These are phyloP conservation scores for Guadua angustifolia DNA, from an alignment of 176 grass and related monocot genomes.

Conservation along the genomic window DNA sequence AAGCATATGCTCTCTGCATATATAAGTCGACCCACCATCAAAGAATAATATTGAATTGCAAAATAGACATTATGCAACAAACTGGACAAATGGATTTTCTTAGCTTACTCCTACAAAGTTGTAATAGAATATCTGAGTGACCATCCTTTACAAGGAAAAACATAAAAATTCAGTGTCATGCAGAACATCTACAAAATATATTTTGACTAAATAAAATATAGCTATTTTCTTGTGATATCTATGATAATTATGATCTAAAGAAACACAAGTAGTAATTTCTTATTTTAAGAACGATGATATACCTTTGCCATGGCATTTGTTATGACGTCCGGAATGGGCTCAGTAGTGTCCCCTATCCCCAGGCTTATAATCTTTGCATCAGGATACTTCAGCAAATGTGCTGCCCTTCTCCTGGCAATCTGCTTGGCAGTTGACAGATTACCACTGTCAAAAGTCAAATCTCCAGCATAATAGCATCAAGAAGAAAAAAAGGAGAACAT, in stretches of 20 bases:
- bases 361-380: constrained; percentile 53
- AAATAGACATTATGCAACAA: constrained; percentile 1
- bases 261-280: background rate
- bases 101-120: background rate
- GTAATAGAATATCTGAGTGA: background rate
- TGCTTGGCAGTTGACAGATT: constrained; percentile 31
- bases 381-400: constrained; percentile 75
- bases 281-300: constrained; percentile 1
- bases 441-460: constrained; percentile 16
- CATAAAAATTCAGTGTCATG: background rate
- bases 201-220: background rate
- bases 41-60: background rate
- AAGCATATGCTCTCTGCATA: constrained; percentile 69
- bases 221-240: background rate
- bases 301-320: constrained; percentile 88
- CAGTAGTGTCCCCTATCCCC: constrained; percentile 90
- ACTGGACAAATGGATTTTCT: constrained; percentile 1
- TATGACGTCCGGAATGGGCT: constrained; percentile 88
- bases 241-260: background rate
- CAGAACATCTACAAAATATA: background rate
- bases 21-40: constrained; percentile 13
- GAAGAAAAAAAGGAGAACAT: background rate
- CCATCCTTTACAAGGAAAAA: constrained; percentile 5
- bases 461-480: background rate
- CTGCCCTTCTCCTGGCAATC: constrained; percentile 87